Evolutionary conservation across 108 stramenopile genomes (phyloP).

Genomic region (Nannochloropsis gaditana): DNA sequence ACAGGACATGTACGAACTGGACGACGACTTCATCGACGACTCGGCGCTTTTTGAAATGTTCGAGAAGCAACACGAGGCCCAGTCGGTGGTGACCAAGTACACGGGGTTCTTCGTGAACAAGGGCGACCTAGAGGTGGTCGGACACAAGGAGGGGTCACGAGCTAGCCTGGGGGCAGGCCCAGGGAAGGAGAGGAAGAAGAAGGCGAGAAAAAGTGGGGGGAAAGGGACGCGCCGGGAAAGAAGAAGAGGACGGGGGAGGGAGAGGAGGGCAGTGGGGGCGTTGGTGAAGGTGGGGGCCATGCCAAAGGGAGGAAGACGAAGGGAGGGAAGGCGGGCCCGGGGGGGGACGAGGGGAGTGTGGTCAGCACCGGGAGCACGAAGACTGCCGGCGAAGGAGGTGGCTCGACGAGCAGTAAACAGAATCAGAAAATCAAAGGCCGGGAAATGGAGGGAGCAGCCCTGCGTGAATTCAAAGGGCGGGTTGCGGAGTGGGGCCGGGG

Average conservation of each 20-base stretch:
- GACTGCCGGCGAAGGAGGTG: neutral
- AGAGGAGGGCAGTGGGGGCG: neutral
- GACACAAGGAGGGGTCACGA: neutral
- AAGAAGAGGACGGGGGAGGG: neutral
- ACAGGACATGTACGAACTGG: neutral
- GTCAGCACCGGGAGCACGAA: neutral
- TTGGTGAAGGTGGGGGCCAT: neutral
- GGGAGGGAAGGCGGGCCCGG: neutral
- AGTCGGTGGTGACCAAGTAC: slow-evolving; percentile 4
- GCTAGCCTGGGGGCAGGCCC: neutral
- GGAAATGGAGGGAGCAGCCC: neutral
- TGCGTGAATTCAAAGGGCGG: neutral
- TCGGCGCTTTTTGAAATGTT: neutral
- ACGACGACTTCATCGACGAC: slow-evolving; percentile 4
- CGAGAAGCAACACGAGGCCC: slow-evolving; percentile 3
- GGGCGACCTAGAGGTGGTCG: neutral
- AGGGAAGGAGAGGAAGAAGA: neutral
- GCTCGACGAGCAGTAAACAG: neutral
- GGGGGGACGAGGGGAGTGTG: neutral
- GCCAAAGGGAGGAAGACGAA: neutral
- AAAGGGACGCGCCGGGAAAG: neutral
- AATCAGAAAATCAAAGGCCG: neutral
- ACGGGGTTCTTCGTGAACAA: neutral
- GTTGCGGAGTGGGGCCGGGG: neutral
- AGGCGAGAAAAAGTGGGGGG: slow-evolving; percentile 2